Conservation (phyloP, 257 asterid genomes). For the Solanum sejunctum region DNA sequence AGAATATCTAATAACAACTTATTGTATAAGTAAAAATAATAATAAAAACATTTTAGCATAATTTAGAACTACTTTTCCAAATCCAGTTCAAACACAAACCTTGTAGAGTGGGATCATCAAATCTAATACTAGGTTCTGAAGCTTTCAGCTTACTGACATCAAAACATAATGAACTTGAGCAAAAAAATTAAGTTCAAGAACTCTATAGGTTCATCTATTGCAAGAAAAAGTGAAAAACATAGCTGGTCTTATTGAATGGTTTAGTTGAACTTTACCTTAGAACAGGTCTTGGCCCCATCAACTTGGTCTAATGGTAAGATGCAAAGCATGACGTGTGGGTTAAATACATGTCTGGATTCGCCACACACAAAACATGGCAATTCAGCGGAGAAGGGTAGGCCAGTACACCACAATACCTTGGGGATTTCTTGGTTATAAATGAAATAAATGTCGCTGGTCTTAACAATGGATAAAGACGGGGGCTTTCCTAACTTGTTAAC, state of each 20-base stretch:
- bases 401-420: neutral
- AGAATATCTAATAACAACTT: neutral
- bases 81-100: neutral
- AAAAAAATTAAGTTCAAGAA: neutral
- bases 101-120: neutral
- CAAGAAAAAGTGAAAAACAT: neutral
- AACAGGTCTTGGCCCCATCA: neutral
- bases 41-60: neutral
- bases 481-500: neutral
- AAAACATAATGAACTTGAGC: neutral
- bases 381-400: neutral
- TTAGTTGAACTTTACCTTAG: neutral
- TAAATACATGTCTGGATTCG: neutral
- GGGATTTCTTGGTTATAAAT: neutral
- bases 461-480: neutral
- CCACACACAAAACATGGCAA: neutral
- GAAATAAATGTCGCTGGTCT: neutral
- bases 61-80: neutral
- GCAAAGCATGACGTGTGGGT: neutral
- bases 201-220: neutral
- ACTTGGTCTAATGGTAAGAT: neutral
- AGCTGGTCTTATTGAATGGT: neutral
- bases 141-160: neutral
- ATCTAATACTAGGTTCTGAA: neutral
- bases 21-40: neutral